Evolutionary conservation across 2,329 filamentous ascomycete species (phyloP), one percentile per base, ranked within the genome.

Genomic region (Chaetothyriales sp.): DNA sequence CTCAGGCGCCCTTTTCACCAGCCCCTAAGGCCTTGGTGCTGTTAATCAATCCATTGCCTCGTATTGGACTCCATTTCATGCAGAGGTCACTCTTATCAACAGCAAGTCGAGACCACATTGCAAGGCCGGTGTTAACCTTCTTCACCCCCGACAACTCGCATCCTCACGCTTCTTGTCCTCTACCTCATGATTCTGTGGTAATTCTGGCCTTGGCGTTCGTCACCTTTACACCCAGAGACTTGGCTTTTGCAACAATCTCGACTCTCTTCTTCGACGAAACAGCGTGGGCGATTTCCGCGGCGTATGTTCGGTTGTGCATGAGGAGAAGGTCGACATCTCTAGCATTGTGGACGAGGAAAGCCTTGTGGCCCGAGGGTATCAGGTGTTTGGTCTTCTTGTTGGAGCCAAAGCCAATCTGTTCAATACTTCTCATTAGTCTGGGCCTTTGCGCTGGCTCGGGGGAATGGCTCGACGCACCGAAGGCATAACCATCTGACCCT

Each of bases 361-460:
- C 87, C 84, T 95, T 97, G 86, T 97, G 90, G 77, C 92, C 92
- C 67, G 89, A 95, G 72, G 92, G 92, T 81, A 89, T 94, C 84
- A 97, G 84, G 82, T 94, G 90, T 70, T 87, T 84, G 71, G 92
- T 98, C 83, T 97, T 97, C 83, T 88, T 94, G 87, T 97, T 97
- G 77, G 86, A 92, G 66, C 92, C 89, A 73, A 89, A 98, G 69
- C 92, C 92, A 73, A 98, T 98, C 92, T 95, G 70, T 66, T 55
- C 33, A 48, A 19, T 37, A 19, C 18, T 19, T 25, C 18, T 48
- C 46, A 48, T 28, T 33, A 37, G 28, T 37, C 18, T 13, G n/a
- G 29, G 28, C 5, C 20, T 29, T 53, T 44, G 19, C n/a, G 19
- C 44, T 28, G 44, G 18, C 10, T 46, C 8, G 10, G 22, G 22